Evolutionary conservation across 768 basidiomycete genomes (phyloP), one percentile per base, ranked within the genome.

Genomic region (Mycena maculata): DNA sequence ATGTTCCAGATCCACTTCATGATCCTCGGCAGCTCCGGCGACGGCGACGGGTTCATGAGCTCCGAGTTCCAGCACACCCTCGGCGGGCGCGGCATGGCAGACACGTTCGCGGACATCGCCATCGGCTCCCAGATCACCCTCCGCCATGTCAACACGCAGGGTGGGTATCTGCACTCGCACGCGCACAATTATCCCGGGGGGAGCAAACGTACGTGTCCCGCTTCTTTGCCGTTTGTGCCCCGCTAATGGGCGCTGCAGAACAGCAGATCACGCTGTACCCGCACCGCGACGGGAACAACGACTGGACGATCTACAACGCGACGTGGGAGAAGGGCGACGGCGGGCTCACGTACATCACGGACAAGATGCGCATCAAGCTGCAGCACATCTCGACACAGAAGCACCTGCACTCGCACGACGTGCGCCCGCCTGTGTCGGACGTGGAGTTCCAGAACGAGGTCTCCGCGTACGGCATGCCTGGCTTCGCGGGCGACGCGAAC

Each of bases 381-480:
- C 85, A 89, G 31, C 98, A 99, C 79, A 81, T 89, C 49, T 36
- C 84, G 25, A 97, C 97, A 0, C 86, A 92, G 68, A 97, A 94
- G 76, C 87, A 90, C 64, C 87, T 99, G 4, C 98, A 99, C 83
- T 95, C 94, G 49, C 98, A 99, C 79, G 98, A 99, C 71, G 80
- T 92, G 71, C 92, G 98, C 25, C 95, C 98, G 6, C 95, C 96
- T 20, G 90, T 99, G 16, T 95, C 93, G 33, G 98, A 99, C 49
- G 97, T 98, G 49, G 98, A 99, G 73, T 99, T 98, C 83, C 98
- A 99, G 82, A 97, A 99, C 75, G 98, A 99, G 76, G 96, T 99
- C 1, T 96, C 95, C 2, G 95, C 84, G 0, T 99, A 99, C 74
- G 98, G 98, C 2, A 89, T 93, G 84, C 80, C 90, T 0, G 93